phyloP scores from a whole-genome alignment of 371 early-diverging fungal species.

The Rhizomucor miehei region DNA sequence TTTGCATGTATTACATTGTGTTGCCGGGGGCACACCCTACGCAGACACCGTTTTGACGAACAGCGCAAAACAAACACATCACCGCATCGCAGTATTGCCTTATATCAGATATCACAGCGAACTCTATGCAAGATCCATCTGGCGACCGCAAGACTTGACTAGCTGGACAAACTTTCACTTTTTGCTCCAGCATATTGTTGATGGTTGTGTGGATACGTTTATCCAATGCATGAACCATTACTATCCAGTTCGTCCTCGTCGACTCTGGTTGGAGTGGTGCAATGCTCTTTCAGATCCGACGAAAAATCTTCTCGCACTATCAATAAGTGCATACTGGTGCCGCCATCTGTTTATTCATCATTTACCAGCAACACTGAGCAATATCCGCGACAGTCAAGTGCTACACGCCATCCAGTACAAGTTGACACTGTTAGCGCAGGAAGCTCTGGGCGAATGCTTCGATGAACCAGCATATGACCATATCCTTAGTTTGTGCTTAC shows the following conservation, averaged over 20 bases:
- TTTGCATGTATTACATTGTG: constrained; percentile 13
- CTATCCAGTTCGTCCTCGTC: constrained; percentile 24
- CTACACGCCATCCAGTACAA: constrained; percentile 24
- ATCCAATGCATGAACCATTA: constrained; percentile 32
- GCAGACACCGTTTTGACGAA: neutral
- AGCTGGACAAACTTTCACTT: constrained; percentile 2
- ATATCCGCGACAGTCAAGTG: constrained; percentile 13
- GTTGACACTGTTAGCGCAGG: constrained; percentile 18
- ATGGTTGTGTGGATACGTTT: constrained; percentile 20
- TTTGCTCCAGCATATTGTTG: constrained; percentile 12
- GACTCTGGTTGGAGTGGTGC: constrained; percentile 19
- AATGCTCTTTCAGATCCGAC: constrained; percentile 12
- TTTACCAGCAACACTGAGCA: constrained; percentile 8
- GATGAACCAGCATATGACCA: constrained; percentile 24
- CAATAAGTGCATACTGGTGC: constrained; percentile 26
- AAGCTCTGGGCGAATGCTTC: constrained; percentile 26
- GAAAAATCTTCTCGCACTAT: constrained; percentile 18
- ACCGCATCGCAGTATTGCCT: constrained; percentile 10
- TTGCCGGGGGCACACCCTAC: neutral
- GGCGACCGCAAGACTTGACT: neutral
- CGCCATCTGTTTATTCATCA: constrained; percentile 30
- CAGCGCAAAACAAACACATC: neutral
- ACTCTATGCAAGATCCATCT: constrained; percentile 16
- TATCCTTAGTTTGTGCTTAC: constrained; percentile 21
- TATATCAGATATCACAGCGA: constrained; percentile 27